A percentile compares a stretch with the other conserved stretches of the same genome.
phyloP scores from a whole-genome alignment of 2,329 filamentous ascomycete genomes.

The Endocalyx cinctus region DNA sequence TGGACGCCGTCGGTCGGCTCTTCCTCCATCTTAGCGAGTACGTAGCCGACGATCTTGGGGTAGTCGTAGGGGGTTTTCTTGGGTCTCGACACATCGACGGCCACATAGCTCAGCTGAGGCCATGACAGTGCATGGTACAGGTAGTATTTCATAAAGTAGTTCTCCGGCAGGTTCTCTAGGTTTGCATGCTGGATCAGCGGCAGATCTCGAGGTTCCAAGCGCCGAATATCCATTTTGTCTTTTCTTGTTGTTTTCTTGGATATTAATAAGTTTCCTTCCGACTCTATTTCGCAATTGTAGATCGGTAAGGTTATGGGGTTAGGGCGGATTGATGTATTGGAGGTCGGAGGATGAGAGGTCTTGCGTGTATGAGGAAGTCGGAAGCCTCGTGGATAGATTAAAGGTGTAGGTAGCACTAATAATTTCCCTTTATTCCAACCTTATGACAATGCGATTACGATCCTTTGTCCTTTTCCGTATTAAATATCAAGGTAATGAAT shows the following conservation, averaged over 20 bases:
- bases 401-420: too few species aligned
- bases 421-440: too few species aligned
- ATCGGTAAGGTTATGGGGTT: not conserved
- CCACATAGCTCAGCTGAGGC: constrained; percentile 95
- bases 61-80: constrained; percentile 77
- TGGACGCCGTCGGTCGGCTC: constrained; percentile 85
- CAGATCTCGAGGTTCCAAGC: constrained; percentile 77
- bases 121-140: constrained; percentile 97
- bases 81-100: constrained; percentile 82
- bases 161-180: constrained; percentile 97
- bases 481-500: too few species aligned
- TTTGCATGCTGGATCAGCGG: constrained; percentile 96
- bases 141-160: constrained; percentile 99
- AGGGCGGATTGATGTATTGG: not conserved
- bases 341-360: too few species aligned
- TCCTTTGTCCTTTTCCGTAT: too few species aligned
- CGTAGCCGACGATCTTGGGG: constrained; percentile 96
- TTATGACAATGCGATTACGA: too few species aligned
- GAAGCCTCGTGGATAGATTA: too few species aligned
- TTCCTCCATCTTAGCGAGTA: constrained; percentile 99
- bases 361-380: not conserved
- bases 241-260: not conserved
- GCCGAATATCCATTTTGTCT: constrained; percentile 96
- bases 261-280: not conserved
- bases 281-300: not conserved